Evolutionary conservation across 2,329 filamentous ascomycete species (phyloP).

Genomic region (Colletotrichum ledebouriae): DNA sequence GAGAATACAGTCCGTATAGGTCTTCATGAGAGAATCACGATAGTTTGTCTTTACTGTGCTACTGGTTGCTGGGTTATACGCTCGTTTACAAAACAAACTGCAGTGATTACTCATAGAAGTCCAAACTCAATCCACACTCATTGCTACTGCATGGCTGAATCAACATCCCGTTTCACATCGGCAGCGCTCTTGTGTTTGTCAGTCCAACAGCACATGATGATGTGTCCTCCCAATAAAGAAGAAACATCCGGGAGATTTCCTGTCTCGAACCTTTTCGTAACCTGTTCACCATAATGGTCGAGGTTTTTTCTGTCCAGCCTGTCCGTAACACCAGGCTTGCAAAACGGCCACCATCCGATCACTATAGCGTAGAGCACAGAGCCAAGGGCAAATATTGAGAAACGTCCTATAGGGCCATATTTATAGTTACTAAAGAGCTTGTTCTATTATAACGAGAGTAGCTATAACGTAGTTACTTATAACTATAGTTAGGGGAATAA

Average conservation of each 20-base stretch:
- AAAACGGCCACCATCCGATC: conserved; percentile 17
- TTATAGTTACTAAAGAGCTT: no score
- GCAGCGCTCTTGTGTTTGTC: background rate
- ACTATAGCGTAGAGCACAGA: conserved; percentile 5
- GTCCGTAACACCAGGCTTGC: background rate
- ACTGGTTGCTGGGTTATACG: background rate
- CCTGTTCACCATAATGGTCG: background rate
- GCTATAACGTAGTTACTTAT: no score
- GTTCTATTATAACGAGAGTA: no score
- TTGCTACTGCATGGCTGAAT: background rate
- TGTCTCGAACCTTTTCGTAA: background rate
- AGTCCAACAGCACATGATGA: conserved; percentile 22
- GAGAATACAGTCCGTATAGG: no score
- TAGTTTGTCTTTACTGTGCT: no score
- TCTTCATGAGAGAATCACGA: no score
- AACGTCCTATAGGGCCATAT: no score
- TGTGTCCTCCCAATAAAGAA: conserved; percentile 1
- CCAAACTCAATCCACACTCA: background rate
- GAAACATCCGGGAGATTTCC: conserved; percentile 3
- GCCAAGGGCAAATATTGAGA: conserved; percentile 22
- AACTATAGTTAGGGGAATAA: no score
- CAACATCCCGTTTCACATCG: conserved; percentile 4
- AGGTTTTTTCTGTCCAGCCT: background rate
- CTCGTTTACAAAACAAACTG: background rate
- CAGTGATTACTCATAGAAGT: background rate